Base-by-base conservation (phyloP, 805 yeast genomes). In the Jamesozyma piceae region DNA sequence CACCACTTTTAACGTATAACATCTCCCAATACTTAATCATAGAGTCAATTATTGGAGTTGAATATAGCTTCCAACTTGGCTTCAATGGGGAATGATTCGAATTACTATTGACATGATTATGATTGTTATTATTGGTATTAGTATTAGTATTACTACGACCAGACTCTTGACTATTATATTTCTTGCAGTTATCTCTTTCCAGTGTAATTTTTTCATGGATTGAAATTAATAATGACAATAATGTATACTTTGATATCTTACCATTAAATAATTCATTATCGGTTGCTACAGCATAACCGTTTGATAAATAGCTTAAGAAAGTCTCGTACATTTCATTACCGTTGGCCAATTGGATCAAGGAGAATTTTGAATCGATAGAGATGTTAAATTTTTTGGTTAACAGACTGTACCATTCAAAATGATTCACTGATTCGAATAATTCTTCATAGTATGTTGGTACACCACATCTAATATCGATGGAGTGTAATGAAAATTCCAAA, bases 1-100 rank as follows among this genome's bases (percentile, higher is more conserved):
- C 92, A 9, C 82, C 84, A 51, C 75, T 80, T 48, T 69, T 68
- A 33, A 78, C 62, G 54, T 73, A 83, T 24, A 74, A 57, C 15
- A 70, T 66, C 59, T 83, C 92, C 90, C 90, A 83, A 22, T 77
- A 66, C 49, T 74, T 75, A 19, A 83, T 56, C 50, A 82, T 58
- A 11, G 72, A 62, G 48, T 75, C 79, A 41, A 83, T 69, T 5
- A 67, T 63, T 2, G 85, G 85, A 47, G 81, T 68, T 8, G 74
- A 69, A 43, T 73, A 73, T 64, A 78, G 65, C 57, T 84, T 70
- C 90, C 90, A 83, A 43, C 71, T 70, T 3, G 80, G 69, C 28
- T 24, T 24, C 11, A 24, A 6, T 24, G 28, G 11, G 28, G 11
- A 8, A 11, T 8, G 10, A 24, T 24, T 24, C n/a, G n/a, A n/a